Conservation (phyloP, 345 rosid species). For the Brassica nigra region DNA sequence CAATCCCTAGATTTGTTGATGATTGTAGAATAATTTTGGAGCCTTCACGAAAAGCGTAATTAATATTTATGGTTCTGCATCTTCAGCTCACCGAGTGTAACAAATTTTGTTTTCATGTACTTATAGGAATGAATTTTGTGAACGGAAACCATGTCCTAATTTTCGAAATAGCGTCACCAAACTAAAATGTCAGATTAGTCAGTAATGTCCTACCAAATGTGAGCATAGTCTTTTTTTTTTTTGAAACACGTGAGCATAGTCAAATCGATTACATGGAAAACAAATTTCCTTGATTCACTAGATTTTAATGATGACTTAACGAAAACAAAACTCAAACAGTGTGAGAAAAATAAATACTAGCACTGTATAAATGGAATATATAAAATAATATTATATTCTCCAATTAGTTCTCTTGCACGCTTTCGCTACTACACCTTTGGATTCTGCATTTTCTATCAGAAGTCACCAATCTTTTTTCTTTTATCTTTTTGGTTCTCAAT, state of each 20-base stretch:
- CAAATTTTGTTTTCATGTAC: background rate
- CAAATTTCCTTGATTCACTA: conserved; percentile 6
- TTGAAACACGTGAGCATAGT: background rate
- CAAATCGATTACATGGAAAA: background rate
- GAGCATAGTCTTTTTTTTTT: no score
- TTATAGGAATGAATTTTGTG: background rate
- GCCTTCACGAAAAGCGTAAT: background rate
- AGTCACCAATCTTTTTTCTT: background rate
- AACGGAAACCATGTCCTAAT: background rate
- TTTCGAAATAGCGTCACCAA: background rate
- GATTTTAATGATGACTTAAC: background rate
- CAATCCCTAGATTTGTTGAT: background rate
- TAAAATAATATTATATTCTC: background rate
- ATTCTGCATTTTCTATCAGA: conserved; percentile 9
- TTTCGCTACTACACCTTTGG: background rate
- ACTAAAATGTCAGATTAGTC: background rate
- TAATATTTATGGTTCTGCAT: background rate
- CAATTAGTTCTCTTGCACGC: conserved; percentile 22
- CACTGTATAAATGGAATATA: background rate
- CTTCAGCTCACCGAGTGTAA: background rate
- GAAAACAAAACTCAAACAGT: background rate
- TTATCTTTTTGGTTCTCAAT: background rate
- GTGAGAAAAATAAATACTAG: background rate
- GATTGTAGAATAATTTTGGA: background rate
- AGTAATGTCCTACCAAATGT: background rate